Base-by-base conservation (phyloP, 169 alveolate genomes). In the Neospora caninum region DNA sequence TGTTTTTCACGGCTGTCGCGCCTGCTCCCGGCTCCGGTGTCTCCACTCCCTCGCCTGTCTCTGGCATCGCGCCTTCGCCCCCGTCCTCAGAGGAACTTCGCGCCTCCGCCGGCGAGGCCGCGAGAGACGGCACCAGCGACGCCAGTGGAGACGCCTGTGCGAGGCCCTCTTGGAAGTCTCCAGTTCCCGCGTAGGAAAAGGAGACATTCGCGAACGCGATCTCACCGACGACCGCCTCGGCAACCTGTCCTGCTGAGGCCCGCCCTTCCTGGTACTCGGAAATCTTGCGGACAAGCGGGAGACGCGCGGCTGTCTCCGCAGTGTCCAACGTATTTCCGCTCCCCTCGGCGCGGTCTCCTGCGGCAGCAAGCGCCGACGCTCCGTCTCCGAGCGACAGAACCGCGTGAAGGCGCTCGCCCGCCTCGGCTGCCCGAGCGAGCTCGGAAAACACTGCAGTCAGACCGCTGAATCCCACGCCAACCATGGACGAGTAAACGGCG, bases 381-480 rank as follows among this genome's bases (percentile, higher is more conserved):
- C 70, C 25, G 69, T 36, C 41, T 4, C 89, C 67, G 41, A 82
- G 45, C 2, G 27, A 43, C 31, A 91, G 31, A 0, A 58, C 91
- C 9, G 94, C 80, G 34, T 43, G 38, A 36, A 91, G 41, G 4
- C 94, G 73, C 42, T 34, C 54, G 36, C 89, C 94, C 38, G 94
- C 94, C 31, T 70, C 91, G 0, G 54, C 45, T 10, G 82, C 94
- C 39, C 84, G 31, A 18, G 88, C 53, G 43, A 43, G 54, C 43
- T 91, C 94, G 20, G 87, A 80, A 18, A 83, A 91, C 20, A 91
- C 78, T 0, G 94, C 53, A 27, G 94, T 87, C 31, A 91, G 36
- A 83, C 94, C 94, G 82, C 94, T 91, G 89, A 43, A 70, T 42
- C 94, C 94, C 34, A 84, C 94, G 34, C 82, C 94, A 18, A 91